These are phyloP conservation scores for Trichomonas tenax DNA, from an alignment of 208 protist species.

Conservation along the genomic window DNA sequence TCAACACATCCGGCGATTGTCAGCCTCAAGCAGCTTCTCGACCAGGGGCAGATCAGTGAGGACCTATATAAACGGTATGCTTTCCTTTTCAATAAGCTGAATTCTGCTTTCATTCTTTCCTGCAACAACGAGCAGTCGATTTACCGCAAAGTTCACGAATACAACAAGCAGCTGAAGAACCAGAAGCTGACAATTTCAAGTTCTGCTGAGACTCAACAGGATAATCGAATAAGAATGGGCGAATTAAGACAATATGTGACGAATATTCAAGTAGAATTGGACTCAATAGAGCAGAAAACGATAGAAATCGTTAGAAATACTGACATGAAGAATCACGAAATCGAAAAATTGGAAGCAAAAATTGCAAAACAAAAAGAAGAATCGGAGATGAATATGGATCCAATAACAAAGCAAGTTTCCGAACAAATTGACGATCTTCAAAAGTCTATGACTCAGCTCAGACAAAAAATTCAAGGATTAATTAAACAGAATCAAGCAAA, in stretches of 20 bases:
- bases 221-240: neutral
- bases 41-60: neutral
- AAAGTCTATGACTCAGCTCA: neutral
- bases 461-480: neutral
- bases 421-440: neutral
- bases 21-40: neutral
- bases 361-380: neutral
- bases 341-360: neutral
- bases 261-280: neutral
- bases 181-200: neutral
- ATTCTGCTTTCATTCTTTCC: neutral
- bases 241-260: neutral
- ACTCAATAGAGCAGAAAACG: neutral
- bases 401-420: neutral
- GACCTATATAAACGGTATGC: neutral
- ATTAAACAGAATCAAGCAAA: neutral
- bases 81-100: neutral
- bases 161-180: neutral
- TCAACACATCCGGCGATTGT: neutral
- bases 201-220: neutral
- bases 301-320: neutral
- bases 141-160: neutral
- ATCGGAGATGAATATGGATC: neutral
- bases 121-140: neutral
- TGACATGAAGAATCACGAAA: neutral